Conservation (phyloP, 805 yeast genomes). For the Tetrapisispora phaffii region DNA sequence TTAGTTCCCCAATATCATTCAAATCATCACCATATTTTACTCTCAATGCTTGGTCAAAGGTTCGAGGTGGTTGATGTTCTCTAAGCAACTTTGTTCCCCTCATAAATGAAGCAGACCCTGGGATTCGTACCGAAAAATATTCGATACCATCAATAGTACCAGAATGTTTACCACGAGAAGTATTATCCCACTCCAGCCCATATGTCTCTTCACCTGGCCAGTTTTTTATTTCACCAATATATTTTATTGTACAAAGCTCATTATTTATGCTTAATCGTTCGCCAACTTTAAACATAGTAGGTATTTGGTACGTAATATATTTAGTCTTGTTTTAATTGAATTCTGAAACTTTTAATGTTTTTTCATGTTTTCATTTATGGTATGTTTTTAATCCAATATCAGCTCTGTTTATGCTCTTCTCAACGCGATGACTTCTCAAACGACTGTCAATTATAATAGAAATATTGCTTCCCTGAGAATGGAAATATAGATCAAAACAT, state of each 20-base stretch:
- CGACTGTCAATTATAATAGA: no score
- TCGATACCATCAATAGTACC: slow-evolving; percentile 46
- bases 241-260: slow-evolving; percentile 53
- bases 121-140: slow-evolving; percentile 39
- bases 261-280: slow-evolving; percentile 32
- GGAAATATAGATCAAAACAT: no score
- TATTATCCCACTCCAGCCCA: slow-evolving; percentile 85
- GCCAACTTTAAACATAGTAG: slow-evolving; percentile 11
- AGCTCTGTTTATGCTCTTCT: no score
- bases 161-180: slow-evolving; percentile 57
- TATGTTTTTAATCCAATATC: no score
- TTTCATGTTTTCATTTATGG: no score
- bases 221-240: slow-evolving; percentile 46
- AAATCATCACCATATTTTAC: slow-evolving; percentile 37
- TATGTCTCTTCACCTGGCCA: slow-evolving; percentile 53
- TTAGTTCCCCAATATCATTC: slow-evolving; percentile 27
- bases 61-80: slow-evolving; percentile 23
- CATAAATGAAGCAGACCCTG: slow-evolving; percentile 19
- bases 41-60: slow-evolving; percentile 42
- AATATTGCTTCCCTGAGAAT: no score
- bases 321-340: no score
- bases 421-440: no score
- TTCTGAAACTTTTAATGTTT: no score
- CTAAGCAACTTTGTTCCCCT: slow-evolving; percentile 18
- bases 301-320: slow-evolving; percentile 29